A percentile compares a stretch with the other conserved stretches of the same genome.
Evolutionary conservation across 768 basidiomycete genomes (phyloP).

Genomic region (Boletus subparvulus): DNA sequence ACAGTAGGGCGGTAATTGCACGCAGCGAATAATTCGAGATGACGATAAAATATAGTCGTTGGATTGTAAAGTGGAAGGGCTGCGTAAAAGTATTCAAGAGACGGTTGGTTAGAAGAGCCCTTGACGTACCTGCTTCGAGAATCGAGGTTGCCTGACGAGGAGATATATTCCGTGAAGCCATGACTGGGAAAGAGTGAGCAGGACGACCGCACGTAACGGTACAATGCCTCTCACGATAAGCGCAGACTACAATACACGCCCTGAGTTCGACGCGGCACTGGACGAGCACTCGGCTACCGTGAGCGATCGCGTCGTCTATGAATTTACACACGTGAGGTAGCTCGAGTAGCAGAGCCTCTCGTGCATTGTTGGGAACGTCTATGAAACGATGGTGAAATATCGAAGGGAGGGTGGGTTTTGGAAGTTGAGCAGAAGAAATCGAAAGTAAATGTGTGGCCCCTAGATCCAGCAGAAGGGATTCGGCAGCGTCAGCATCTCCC

Average conservation of each 20-base stretch:
- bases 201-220: background rate
- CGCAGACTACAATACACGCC: slow-evolving; percentile 52
- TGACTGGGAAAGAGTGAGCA: slow-evolving; percentile 38
- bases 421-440: slow-evolving; percentile 50
- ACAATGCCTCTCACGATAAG: slow-evolving; percentile 44
- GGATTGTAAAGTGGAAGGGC: slow-evolving; percentile 57
- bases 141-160: slow-evolving; percentile 39
- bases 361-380: slow-evolving; percentile 38
- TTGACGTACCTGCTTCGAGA: slow-evolving; percentile 43
- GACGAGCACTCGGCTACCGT: slow-evolving; percentile 50
- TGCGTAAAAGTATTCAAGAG: slow-evolving; percentile 14
- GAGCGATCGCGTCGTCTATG: slow-evolving; percentile 41
- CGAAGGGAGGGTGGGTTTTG: slow-evolving; percentile 31
- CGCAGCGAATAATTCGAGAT: slow-evolving; percentile 47
- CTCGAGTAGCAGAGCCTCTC: slow-evolving; percentile 43
- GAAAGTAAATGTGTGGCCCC: slow-evolving; percentile 55
- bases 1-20: slow-evolving; percentile 41
- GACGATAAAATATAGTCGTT: slow-evolving; percentile 45
- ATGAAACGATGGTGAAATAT: slow-evolving; percentile 43
- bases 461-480: slow-evolving; percentile 49
- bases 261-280: slow-evolving; percentile 54
- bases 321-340: slow-evolving; percentile 48
- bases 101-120: background rate
- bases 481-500: slow-evolving; percentile 47
- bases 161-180: slow-evolving; percentile 41